Conservation (phyloP, 768 basidiomycete species). For the Suillus clintonianus region DNA sequence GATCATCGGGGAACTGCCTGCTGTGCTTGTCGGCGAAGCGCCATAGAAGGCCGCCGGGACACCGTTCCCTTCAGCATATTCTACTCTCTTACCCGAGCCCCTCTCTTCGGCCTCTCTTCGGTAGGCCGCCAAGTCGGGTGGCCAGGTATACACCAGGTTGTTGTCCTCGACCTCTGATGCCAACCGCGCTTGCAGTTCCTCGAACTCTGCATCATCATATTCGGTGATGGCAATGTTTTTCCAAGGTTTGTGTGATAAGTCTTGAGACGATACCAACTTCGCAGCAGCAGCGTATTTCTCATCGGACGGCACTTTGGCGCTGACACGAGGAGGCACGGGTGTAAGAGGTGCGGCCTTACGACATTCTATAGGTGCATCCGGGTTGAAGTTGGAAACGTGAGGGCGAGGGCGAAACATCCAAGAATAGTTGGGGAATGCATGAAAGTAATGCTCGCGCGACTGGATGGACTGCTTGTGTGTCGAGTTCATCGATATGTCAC, state of each 20-base stretch:
- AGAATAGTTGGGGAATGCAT: conserved; percentile 45
- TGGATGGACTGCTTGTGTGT: background rate
- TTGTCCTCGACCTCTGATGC: background rate
- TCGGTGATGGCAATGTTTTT: conserved; percentile 31
- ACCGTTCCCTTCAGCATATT: background rate
- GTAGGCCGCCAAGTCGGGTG: conserved; percentile 14
- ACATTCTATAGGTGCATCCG: conserved; percentile 18
- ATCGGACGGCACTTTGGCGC: background rate
- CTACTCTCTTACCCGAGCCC: background rate
- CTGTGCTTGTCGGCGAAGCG: conserved; percentile 13
- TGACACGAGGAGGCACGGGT: background rate
- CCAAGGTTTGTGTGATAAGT: conserved; percentile 24
- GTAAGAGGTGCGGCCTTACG: background rate
- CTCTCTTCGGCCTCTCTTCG: background rate
- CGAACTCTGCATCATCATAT: conserved; percentile 24
- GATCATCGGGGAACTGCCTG: conserved; percentile 8
- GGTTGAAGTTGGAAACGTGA: conserved; percentile 21
- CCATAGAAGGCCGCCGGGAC: conserved; percentile 12
- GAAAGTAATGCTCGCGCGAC: conserved; percentile 46
- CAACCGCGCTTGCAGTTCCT: background rate
- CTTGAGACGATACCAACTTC: background rate
- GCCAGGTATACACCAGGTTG: conserved; percentile 21
- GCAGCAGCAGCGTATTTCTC: conserved; percentile 1
- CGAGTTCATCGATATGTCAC: background rate
- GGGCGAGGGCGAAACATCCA: conserved; percentile 32